Evolutionary conservation across 495 filamentous ascomycete genomes (phyloP).

Genomic region (Annulohypoxylon moriforme): DNA sequence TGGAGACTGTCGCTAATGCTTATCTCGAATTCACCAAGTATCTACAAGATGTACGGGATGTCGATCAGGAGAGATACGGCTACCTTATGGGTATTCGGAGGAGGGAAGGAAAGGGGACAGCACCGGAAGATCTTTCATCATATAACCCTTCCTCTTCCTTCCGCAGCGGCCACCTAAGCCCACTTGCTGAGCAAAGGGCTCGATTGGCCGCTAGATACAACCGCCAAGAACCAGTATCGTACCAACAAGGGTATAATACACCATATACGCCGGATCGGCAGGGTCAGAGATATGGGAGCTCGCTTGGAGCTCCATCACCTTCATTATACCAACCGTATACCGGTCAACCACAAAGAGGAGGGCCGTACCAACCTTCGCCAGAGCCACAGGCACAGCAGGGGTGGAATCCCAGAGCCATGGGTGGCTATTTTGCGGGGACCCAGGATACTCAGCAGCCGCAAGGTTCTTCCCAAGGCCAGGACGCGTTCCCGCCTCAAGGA

Average conservation of each 20-base stretch:
- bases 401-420: not conserved
- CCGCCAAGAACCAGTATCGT: not conserved
- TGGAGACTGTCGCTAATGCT: not conserved
- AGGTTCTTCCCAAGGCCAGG: not conserved
- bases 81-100: not conserved
- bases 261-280: not conserved
- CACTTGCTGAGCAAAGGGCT: not conserved
- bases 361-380: not conserved
- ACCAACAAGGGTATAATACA: not conserved
- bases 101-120: not conserved
- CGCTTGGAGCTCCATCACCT: not conserved
- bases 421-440: not conserved
- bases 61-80: not conserved
- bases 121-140: not conserved
- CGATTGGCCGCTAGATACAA: not conserved
- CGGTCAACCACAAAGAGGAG: not conserved
- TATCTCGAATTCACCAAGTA: not conserved
- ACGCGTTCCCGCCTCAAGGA: not conserved
- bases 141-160: not conserved
- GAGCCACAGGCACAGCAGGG: not conserved
- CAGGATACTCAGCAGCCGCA: not conserved
- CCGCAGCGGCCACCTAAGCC: not conserved
- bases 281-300: not conserved
- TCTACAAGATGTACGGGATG: not conserved
- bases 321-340: not conserved